A percentile compares a stretch with the other conserved stretches of the same genome.
Evolutionary conservation across 1,284 basidiomycete species (phyloP).

Genomic region (Irpex lacteus): DNA sequence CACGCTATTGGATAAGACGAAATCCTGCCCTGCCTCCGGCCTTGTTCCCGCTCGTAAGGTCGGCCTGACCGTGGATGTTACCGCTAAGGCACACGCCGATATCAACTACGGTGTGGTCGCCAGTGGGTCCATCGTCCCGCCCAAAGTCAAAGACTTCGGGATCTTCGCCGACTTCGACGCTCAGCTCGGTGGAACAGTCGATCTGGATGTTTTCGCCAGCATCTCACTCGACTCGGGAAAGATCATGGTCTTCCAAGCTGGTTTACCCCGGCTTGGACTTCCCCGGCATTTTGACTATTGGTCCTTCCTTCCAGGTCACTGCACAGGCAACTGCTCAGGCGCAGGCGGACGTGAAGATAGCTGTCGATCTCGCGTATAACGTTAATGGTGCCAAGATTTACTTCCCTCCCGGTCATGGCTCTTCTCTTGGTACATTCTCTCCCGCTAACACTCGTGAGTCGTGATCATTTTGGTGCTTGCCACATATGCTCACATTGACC

Average conservation of each 20-base stretch:
- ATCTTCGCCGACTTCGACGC: constrained; percentile 26
- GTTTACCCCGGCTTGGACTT: constrained; percentile 39
- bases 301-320: constrained; percentile 33
- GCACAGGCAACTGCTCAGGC: constrained; percentile 26
- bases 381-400: constrained; percentile 37
- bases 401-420: constrained; percentile 36
- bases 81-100: constrained; percentile 34
- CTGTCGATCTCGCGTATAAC: constrained; percentile 33
- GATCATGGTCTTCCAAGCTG: constrained; percentile 33
- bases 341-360: constrained; percentile 35
- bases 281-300: constrained; percentile 37
- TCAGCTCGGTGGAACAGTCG: constrained; percentile 29
- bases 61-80: constrained; percentile 36
- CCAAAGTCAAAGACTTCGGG: constrained; percentile 32
- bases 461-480: not conserved
- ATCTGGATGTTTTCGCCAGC: constrained; percentile 31
- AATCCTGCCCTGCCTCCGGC: constrained; percentile 37
- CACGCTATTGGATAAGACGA: constrained; percentile 37
- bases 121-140: constrained; percentile 42
- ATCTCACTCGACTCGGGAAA: constrained; percentile 34
- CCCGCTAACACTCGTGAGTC: constrained; percentile 35
- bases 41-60: constrained; percentile 25
- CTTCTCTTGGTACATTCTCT: constrained; percentile 20
- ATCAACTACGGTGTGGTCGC: constrained; percentile 40
- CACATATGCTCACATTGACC: constrained; percentile 5